These are phyloP conservation scores for Penicillium ochrochloron DNA, from an alignment of 495 filamentous ascomycete species.

Conservation along the genomic window DNA sequence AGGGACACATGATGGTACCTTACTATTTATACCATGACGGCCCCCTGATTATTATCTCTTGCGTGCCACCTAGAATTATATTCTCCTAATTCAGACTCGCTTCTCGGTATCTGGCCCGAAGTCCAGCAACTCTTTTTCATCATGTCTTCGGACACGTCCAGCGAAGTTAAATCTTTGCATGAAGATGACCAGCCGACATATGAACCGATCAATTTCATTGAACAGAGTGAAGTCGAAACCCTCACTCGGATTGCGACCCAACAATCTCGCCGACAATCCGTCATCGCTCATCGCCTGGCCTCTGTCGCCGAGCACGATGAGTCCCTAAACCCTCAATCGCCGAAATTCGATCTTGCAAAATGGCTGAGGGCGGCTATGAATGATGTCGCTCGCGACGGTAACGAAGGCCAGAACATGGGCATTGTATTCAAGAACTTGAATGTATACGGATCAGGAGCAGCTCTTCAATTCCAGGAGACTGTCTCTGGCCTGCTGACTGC, in stretches of 20 bases:
- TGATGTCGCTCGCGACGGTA: conserved; percentile 30
- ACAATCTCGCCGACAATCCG: conserved; percentile 25
- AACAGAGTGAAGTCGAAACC: conserved; percentile 30
- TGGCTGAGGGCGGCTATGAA: conserved; percentile 37
- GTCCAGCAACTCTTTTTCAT: neutral
- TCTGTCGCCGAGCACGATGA: conserved; percentile 29
- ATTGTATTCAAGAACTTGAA: conserved; percentile 54
- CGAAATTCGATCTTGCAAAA: conserved; percentile 34
- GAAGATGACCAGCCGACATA: conserved; percentile 8
- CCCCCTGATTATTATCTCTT: neutral
- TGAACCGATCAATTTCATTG: conserved; percentile 23
- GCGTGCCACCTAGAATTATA: neutral
- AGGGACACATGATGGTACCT: neutral
- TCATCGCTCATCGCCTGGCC: conserved; percentile 14
- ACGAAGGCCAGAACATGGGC: conserved; percentile 34
- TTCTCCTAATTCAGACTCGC: neutral
- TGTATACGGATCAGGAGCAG: conserved; percentile 56
- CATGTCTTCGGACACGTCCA: conserved; percentile 13
- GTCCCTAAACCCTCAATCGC: conserved; percentile 33
- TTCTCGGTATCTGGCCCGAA: neutral
- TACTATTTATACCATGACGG: neutral
- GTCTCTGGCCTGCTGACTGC: conserved; percentile 49
- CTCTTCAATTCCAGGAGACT: conserved; percentile 56
- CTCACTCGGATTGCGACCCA: conserved; percentile 32
- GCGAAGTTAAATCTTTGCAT: conserved; percentile 7